Base-by-base conservation (phyloP, 768 basidiomycete species). In the Lactarius hatsudake region DNA sequence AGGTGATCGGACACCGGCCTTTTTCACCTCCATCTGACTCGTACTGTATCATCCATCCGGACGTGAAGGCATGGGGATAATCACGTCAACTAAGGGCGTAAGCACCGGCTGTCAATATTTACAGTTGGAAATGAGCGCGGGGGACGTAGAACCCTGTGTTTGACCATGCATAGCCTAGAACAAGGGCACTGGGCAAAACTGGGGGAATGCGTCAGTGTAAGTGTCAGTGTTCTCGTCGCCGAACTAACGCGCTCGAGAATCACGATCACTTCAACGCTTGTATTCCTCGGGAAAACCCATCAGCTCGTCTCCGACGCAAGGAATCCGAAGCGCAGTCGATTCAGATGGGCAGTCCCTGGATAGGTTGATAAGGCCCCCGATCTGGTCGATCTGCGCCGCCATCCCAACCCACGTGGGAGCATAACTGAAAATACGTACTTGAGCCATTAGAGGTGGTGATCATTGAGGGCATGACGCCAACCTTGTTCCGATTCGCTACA, bases 331-430 rank as follows among this genome's bases (percentile, higher is more conserved):
- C 55, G 55, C 30, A 32, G 28, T 56, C 30, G 28, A 28, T 28
- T 28, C 26, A 28, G 26, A 30, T 23, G 58, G 59, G 61, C 56
- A 42, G 61, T 61, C 53, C 67, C 67, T 68, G 59, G 43, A 68
- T 64, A 64, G 67, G 62, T 56, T 68, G 67, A 68, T 68, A 68
- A 68, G 62, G 54, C 26, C 43, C 62, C 63, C 67, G 67, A 68
- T 68, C 67, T 63, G 51, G 62, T 42, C 67, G 67, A 68, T 68
- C 67, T 68, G 58, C 59, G 53, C 34, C 63, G 53, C 34, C 59
- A 61, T 54, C 40, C 53, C 54, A 61, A 59, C 54, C 26, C 32
- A 36, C 56, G 59, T 38, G 62, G 20, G 40, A 36, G 8, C 8
- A 15, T 18, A 23, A 55, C 38, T 23, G 20, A 56, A 57, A 36